Percentiles rank a stretch among this genome's conserved stretches.
Evolutionary conservation across 1,284 basidiomycete species (phyloP).

Genomic region (Xanthoconium separans): DNA sequence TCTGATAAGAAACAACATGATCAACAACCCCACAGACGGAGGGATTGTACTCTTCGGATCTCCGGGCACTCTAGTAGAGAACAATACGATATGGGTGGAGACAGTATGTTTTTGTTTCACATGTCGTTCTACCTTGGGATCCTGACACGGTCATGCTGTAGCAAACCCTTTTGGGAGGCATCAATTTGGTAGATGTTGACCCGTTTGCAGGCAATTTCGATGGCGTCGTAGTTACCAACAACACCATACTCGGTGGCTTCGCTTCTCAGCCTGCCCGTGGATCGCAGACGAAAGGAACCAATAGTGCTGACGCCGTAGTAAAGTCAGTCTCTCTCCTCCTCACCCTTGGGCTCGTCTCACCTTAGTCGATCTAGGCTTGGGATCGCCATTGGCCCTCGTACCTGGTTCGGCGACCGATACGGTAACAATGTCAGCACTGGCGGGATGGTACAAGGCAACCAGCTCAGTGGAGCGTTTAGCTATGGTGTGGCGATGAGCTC

Average conservation of each 20-base stretch:
- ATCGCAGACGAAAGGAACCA: constrained; percentile 50
- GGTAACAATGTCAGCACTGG: constrained; percentile 58
- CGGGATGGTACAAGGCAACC: constrained; percentile 65
- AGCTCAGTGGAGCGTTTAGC: constrained; percentile 69
- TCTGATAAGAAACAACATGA: constrained; percentile 68
- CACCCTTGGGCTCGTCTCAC: background rate
- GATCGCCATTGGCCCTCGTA: constrained; percentile 74
- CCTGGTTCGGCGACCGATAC: constrained; percentile 72
- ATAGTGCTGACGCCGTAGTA: constrained; percentile 60
- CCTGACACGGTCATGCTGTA: constrained; percentile 24
- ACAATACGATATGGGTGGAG: constrained; percentile 72
- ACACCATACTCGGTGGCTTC: constrained; percentile 69
- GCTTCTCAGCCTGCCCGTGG: constrained; percentile 45
- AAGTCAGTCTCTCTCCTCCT: constrained; percentile 47
- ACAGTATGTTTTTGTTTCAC: constrained; percentile 44
- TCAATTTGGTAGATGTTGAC: constrained; percentile 77
- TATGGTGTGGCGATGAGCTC: constrained; percentile 68
- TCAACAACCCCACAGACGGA: constrained; percentile 77
- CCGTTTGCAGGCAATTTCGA: constrained; percentile 76
- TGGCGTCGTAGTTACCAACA: constrained; percentile 68
- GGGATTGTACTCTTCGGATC: constrained; percentile 85
- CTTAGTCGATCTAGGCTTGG: constrained; percentile 51
- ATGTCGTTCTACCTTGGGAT: background rate
- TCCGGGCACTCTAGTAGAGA: constrained; percentile 71
- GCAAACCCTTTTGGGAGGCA: constrained; percentile 75